Percentiles rank a stretch among this genome's conserved stretches.
phyloP scores from a whole-genome alignment of 2,329 filamentous ascomycete species.

The Aspergillus fijiensis region DNA sequence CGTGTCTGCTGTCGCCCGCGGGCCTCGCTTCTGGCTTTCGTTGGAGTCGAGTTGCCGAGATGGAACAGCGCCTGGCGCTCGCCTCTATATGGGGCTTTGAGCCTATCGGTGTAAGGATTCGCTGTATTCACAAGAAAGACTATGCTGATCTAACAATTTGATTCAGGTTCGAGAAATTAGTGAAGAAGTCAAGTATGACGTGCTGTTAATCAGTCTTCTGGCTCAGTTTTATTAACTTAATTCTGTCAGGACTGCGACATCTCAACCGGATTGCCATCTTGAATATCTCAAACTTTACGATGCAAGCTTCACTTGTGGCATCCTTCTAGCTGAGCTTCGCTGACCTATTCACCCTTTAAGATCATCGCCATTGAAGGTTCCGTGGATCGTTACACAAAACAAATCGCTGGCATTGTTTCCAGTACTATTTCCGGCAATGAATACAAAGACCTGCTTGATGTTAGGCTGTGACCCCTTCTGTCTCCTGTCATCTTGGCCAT shows the following conservation, averaged over 20 bases:
- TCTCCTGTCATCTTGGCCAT: background rate
- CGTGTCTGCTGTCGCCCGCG: background rate
- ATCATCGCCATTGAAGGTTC: conserved; percentile 28
- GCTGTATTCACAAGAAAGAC: background rate
- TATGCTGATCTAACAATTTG: conserved; percentile 5
- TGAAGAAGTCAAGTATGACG: conserved; percentile 22
- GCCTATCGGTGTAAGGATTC: conserved; percentile 27
- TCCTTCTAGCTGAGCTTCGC: background rate
- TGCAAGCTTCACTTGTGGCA: conserved; percentile 17
- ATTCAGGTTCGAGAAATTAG: conserved; percentile 27
- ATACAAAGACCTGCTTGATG: conserved; percentile 35
- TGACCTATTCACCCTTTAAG: conserved; percentile 15
- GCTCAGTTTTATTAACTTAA: conserved; percentile 1
- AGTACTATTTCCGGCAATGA: conserved; percentile 31
- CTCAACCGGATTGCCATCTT: conserved; percentile 15
- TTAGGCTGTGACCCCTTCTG: conserved; percentile 13
- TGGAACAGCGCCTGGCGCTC: conserved; percentile 27
- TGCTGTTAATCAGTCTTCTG: background rate
- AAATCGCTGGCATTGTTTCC: conserved; percentile 19
- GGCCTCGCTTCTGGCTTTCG: background rate
- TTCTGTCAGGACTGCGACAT: conserved; percentile 9
- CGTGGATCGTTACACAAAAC: conserved; percentile 10
- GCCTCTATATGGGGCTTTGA: conserved; percentile 38
- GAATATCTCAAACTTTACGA: conserved; percentile 26
- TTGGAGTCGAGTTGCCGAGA: background rate